Base-by-base conservation (phyloP, 2,329 filamentous ascomycete species). In the Sordariomycetes sp. region DNA sequence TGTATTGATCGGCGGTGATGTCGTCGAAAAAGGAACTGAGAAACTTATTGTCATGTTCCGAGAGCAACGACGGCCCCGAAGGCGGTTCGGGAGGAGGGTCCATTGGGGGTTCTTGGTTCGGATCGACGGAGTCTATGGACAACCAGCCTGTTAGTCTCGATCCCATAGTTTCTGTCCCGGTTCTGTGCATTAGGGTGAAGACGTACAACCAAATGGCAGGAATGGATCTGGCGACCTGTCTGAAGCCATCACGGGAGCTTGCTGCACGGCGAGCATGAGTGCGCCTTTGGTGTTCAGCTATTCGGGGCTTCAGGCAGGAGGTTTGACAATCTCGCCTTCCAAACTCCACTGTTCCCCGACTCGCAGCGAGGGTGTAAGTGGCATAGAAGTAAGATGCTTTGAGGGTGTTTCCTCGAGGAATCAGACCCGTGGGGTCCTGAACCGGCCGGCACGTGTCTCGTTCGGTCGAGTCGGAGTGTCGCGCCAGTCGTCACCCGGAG, bases 191-290 rank as follows among this genome's bases (percentile, higher is more conserved):
- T 14, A 24, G 30, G 24, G 9, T 18, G 33, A 21, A 3, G 52
- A 70, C 78, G 46, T 68, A 83, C 79, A 83, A 49, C 79, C 79
- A 67, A 83, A 83, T 24, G 75, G 72, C 50, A 72, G 60, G 43
- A 70, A 64, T 37, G 66, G 59, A 30, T 35, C 33, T 39, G 55
- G 51, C 53, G 67, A 65, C 59, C 68, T 69, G 59, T 63, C 66
- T 59, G 71, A 70, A 68, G 63, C 70, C 73, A 77, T 78, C 53
- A 61, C 72, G 54, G 63, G 65, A 64, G 57, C 46, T 39, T 49
- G 64, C 52, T 68, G 66, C 58, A 71, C 55, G 47, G 64, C 68
- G 49, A 74, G 68, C 72, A 76, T 76, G 64, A 55, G 59, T 64
- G 62, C 67, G 61, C 54, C 46, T 49, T 50, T 39, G 27, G 33